Evolutionary conservation across 2,329 filamentous ascomycete species (phyloP), one percentile per base, ranked within the genome.

Genomic region (Colletotrichum tofieldiae): DNA sequence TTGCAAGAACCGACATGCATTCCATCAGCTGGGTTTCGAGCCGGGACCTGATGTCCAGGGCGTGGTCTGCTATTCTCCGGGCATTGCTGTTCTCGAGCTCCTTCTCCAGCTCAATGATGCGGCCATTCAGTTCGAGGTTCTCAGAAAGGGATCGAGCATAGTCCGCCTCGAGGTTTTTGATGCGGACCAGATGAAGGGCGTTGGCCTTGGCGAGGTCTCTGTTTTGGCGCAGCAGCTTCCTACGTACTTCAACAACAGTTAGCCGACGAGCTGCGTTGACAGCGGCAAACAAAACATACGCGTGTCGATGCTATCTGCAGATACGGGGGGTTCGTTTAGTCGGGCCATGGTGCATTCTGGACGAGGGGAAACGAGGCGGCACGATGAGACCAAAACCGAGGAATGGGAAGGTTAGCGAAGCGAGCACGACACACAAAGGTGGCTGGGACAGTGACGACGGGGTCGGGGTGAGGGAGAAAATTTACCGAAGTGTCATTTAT

Each of bases 131-230:
- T 65, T 91, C 87, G 67, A 96, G 87, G 78, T 96, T 96, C 76
- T 96, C 93, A n/a, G 92, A 91, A 32, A 95, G 86, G 75, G 95
- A 88, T 60, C 91, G 90, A 51, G 92, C 91, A 74, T 90, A 91
- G 81, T 97, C 93, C 78, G 91, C 90, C 78, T 96, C 93, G 71
- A 96, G 87, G 74, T 87, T 90, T 72, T 93, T 91, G 77, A 96
- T 95, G 75, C 92, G 92, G 41, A 94, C 86, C 41, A 93, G 93
- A 80, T 95, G 93, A 62, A 89, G 88, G 32, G 93, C 94, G 83
- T 97, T 96, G 77, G 88, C 90, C 79, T 92, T 91, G 74, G 93
- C 93, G 75, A 96, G 92, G 78, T 96, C 94, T 82, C 93, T 90
- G 80, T 97, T 97, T 80, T 96, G 94, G 66, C 94, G 90, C 77